Percentiles rank a stretch among this genome's conserved stretches.
phyloP scores from a whole-genome alignment of 495 filamentous ascomycete species.

The Hypomontagnella monticulosa region DNA sequence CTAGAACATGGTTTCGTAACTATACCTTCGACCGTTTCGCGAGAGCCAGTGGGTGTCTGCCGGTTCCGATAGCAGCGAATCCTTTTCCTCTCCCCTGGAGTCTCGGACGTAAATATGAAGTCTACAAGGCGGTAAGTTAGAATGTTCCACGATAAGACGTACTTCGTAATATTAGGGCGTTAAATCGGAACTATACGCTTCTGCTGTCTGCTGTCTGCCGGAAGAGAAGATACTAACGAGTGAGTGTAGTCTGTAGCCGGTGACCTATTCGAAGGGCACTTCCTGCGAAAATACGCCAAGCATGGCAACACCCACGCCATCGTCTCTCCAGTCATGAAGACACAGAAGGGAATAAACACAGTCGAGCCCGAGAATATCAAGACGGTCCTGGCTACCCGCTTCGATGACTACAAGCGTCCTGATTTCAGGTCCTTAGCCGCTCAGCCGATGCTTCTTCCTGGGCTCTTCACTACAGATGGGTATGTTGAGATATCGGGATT shows the following conservation, averaged over 20 bases:
- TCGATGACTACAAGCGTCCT: conserved; percentile 60
- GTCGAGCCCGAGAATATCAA: conserved; percentile 77
- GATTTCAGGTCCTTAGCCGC: conserved; percentile 4
- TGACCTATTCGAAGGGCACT: conserved; percentile 17
- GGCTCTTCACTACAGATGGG: conserved; percentile 19
- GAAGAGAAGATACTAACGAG: not conserved
- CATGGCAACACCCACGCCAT: conserved; percentile 23
- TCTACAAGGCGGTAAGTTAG: conserved; percentile 11
- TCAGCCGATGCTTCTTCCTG: conserved; percentile 12
- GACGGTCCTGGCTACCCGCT: conserved; percentile 70
- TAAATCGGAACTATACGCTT: too few relatives aligned
- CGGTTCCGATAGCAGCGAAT: conserved; percentile 6
- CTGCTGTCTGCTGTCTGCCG: too few relatives aligned
- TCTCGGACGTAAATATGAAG: conserved; percentile 11
- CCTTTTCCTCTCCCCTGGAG: conserved; percentile 19
- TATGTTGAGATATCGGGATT: not conserved
- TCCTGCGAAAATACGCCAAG: conserved; percentile 15
- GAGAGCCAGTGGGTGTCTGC: conserved; percentile 14
- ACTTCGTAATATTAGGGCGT: too few relatives aligned
- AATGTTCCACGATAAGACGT: not conserved
- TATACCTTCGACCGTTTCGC: conserved; percentile 12
- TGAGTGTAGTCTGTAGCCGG: not conserved
- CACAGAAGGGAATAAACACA: conserved; percentile 24
- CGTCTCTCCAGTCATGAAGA: conserved; percentile 5
- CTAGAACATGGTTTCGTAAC: conserved; percentile 6